Conservation (phyloP, 2,329 filamentous ascomycete species). For the Penicillium sp. region DNA sequence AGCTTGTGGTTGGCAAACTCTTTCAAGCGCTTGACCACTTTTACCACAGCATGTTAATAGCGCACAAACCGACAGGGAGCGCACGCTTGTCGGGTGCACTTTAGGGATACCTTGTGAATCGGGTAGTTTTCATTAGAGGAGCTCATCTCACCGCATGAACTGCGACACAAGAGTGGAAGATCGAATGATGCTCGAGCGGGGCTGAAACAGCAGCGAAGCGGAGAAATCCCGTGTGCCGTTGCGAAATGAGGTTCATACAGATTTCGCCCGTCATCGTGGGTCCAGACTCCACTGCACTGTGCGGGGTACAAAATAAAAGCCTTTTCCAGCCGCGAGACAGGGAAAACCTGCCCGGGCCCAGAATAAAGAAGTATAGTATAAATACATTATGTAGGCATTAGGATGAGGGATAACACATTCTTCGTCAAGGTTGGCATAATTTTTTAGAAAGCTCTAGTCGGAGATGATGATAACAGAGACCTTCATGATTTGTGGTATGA, state of each 20-base stretch:
- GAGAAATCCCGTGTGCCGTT: not conserved
- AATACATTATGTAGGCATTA: no score
- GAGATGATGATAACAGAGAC: not conserved
- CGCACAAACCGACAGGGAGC: slow-evolving; percentile 25
- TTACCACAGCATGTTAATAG: not conserved
- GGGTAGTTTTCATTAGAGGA: slow-evolving; percentile 21
- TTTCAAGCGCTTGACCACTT: not conserved
- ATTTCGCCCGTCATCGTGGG: not conserved
- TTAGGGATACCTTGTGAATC: slow-evolving; percentile 26
- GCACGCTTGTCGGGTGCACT: slow-evolving; percentile 27
- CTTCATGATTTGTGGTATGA: not conserved
- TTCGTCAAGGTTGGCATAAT: not conserved
- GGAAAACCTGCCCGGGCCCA: not conserved
- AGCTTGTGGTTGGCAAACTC: not conserved
- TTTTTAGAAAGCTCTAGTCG: not conserved
- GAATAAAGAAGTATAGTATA: no score
- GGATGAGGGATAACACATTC: not conserved
- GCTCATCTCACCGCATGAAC: slow-evolving; percentile 12
- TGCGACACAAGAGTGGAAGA: not conserved
- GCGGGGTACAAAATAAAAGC: not conserved
- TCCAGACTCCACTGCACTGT: not conserved
- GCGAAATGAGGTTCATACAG: not conserved
- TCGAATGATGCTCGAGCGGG: not conserved
- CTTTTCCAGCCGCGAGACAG: not conserved
- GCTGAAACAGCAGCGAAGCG: not conserved